Evolutionary conservation across 2,329 filamentous ascomycete species (phyloP).

Genomic region (Parafenestella ontariensis): DNA sequence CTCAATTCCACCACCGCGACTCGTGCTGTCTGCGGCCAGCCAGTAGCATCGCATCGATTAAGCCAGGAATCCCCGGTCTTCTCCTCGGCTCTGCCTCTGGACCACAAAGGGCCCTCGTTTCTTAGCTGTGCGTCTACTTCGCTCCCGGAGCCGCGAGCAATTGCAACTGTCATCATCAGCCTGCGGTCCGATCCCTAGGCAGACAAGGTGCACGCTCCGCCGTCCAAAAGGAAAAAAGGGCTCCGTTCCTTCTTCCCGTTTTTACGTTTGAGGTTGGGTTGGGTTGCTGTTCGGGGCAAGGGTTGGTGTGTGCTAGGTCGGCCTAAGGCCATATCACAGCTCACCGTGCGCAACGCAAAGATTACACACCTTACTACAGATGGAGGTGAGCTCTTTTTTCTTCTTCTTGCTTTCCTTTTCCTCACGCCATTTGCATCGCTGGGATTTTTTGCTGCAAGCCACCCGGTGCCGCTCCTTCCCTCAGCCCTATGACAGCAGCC

Average conservation of each 20-base stretch:
- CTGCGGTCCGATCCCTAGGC: neutral
- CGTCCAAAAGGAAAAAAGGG: neutral
- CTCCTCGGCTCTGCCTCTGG: neutral
- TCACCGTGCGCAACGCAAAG: slow-evolving; percentile 37
- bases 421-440: neutral
- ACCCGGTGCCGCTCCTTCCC: slow-evolving; percentile 14
- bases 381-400: slow-evolving; percentile 45
- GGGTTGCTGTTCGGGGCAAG: neutral
- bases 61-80: neutral
- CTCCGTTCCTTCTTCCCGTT: slow-evolving; percentile 1
- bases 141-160: neutral
- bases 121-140: neutral
- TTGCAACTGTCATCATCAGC: neutral
- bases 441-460: slow-evolving; percentile 4
- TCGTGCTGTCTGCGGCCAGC: slow-evolving; percentile 18
- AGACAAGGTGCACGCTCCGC: neutral
- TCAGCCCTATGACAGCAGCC: slow-evolving; percentile 33
- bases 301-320: slow-evolving; percentile 8
- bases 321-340: slow-evolving; percentile 30
- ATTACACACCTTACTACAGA: slow-evolving; percentile 34
- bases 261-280: slow-evolving; percentile 1
- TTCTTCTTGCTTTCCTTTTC: slow-evolving; percentile 12
- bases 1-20: slow-evolving; percentile 16
- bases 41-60: slow-evolving; percentile 11
- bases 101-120: neutral